Evolutionary conservation across 2,329 filamentous ascomycete genomes (phyloP).

Genomic region (Trichoderma oligosporum): DNA sequence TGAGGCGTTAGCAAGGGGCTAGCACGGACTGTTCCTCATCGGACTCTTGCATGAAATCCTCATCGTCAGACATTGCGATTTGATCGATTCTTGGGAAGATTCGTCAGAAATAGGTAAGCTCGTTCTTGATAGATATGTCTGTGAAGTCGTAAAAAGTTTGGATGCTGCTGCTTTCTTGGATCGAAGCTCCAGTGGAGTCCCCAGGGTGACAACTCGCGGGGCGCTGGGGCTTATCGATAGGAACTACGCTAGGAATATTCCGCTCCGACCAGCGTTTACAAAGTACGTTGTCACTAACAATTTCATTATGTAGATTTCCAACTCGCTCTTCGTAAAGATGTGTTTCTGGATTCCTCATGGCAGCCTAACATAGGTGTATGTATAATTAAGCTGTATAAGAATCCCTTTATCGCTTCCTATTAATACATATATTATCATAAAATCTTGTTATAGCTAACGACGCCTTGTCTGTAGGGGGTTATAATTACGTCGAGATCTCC

Average conservation of each 20-base stretch:
- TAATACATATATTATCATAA: not conserved
- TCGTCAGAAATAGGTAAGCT: too few species aligned
- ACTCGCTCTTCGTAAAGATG: too few species aligned
- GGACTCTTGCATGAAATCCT: constrained; percentile 48
- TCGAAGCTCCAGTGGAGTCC: constrained; percentile 13
- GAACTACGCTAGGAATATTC: not conserved
- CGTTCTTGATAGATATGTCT: not conserved
- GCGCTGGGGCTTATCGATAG: constrained; percentile 22
- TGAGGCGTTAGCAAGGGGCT: too few species aligned
- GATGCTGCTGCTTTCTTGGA: not conserved
- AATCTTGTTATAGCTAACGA: not conserved
- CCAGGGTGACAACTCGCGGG: constrained; percentile 12
- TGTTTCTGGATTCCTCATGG: too few species aligned
- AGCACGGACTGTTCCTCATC: constrained; percentile 42
- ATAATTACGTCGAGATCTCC: not conserved
- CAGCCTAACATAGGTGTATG: too few species aligned
- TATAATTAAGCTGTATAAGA: too few species aligned
- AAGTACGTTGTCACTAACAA: not conserved
- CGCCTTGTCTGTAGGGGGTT: constrained; percentile 1
- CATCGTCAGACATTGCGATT: constrained; percentile 48
- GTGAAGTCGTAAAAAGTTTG: not conserved
- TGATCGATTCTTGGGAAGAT: too few species aligned
- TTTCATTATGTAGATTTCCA: too few species aligned
- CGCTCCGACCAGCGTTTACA: constrained; percentile 9
- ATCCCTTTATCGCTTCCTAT: too few species aligned